A percentile compares a stretch with the other conserved stretches of the same genome.
Conservation (phyloP, 371 early-diverging fungal species). For the Mucor lusitanicus region DNA sequence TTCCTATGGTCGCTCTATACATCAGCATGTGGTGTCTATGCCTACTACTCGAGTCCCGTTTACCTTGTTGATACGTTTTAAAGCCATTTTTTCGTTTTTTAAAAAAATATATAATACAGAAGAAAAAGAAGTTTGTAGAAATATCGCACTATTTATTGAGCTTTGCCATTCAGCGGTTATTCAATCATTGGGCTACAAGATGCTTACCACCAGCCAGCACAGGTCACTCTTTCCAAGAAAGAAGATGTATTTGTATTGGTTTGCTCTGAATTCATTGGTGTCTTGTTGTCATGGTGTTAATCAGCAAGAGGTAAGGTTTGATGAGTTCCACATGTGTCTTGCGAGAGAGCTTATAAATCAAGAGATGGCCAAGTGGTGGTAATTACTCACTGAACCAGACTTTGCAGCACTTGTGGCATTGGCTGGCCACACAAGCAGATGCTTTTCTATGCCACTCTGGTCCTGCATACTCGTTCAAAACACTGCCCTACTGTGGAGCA, state of each 20-base stretch:
- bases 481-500: too few species aligned
- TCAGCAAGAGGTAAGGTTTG: too few species aligned
- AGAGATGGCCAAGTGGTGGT: too few species aligned
- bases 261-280: too few species aligned
- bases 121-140: slow-evolving; percentile 14
- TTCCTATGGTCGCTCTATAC: slow-evolving; percentile 71
- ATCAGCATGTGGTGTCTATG: neutral
- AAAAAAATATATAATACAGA: slow-evolving; percentile 3
- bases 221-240: neutral
- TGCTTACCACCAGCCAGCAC: too few species aligned
- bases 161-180: neutral
- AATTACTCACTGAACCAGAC: neutral
- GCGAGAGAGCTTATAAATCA: too few species aligned
- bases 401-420: neutral
- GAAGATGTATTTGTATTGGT: too few species aligned
- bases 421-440: neutral
- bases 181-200: neutral
- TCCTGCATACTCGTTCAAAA: neutral
- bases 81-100: slow-evolving; percentile 16
- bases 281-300: too few species aligned
- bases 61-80: slow-evolving; percentile 29
- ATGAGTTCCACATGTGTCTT: too few species aligned
- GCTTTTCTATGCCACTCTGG: neutral
- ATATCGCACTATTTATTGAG: neutral
- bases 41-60: neutral